Conservation (phyloP, 2,329 filamentous ascomycete species). For the Scleromitrula shiraiana region DNA sequence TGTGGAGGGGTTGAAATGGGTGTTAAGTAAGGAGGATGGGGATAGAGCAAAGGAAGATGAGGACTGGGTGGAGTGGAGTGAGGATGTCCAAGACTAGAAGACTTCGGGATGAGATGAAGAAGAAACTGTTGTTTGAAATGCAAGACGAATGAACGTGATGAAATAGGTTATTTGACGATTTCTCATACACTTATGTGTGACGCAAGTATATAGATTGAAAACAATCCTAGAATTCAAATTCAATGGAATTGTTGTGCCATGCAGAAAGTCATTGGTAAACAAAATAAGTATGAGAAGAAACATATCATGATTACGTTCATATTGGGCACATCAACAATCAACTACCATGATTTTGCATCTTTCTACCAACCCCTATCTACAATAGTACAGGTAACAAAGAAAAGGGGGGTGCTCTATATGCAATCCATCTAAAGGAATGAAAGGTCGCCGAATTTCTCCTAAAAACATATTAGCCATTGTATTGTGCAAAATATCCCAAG, state of each 20-base stretch:
- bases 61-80: slow-evolving; percentile 2
- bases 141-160: background rate
- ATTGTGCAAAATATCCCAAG: background rate
- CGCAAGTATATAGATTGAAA: too few species aligned
- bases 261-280: too few species aligned
- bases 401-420: slow-evolving; percentile 19
- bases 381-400: slow-evolving; percentile 60
- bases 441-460: slow-evolving; percentile 99
- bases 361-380: slow-evolving; percentile 45
- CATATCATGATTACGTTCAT: slow-evolving; percentile 4
- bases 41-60: background rate
- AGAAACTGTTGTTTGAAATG: background rate
- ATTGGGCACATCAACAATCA: slow-evolving; percentile 7
- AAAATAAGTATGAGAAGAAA: too few species aligned
- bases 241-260: too few species aligned
- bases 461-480: slow-evolving; percentile 39
- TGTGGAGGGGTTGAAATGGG: slow-evolving; percentile 36
- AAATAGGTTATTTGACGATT: too few species aligned
- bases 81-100: background rate
- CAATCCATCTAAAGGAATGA: slow-evolving; percentile 68
- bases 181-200: too few species aligned
- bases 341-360: slow-evolving; percentile 14
- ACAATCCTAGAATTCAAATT: too few species aligned
- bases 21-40: slow-evolving; percentile 19
- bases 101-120: background rate